These are phyloP conservation scores for Trifolium subterraneum DNA, from an alignment of 306 rosid species.

Conservation along the genomic window DNA sequence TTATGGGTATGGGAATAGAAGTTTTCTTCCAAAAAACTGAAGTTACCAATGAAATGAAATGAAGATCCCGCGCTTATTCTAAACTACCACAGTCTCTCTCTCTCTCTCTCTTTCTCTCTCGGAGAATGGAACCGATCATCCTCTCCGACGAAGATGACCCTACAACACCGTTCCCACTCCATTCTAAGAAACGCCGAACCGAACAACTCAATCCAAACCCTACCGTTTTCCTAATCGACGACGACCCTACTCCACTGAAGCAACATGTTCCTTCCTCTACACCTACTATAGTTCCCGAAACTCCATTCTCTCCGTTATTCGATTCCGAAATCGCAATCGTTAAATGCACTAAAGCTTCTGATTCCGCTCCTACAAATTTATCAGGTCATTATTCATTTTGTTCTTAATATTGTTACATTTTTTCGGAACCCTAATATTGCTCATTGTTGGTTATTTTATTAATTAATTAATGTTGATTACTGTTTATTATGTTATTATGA, in stretches of 20 bases:
- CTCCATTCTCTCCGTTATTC: constrained; percentile 58
- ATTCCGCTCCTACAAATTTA: constrained; percentile 35
- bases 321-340: constrained; percentile 62
- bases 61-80: constrained; percentile 52
- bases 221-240: constrained; percentile 67
- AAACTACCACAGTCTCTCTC: background rate
- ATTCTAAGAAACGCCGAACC: constrained; percentile 68
- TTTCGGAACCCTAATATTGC: constrained; percentile 20
- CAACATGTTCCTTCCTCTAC: constrained; percentile 37
- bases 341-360: constrained; percentile 56
- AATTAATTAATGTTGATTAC: background rate
- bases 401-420: background rate
- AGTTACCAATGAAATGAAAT: background rate
- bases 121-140: constrained; percentile 64
- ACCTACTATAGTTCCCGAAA: constrained; percentile 68
- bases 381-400: constrained; percentile 46
- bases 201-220: constrained; percentile 45
- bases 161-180: constrained; percentile 51
- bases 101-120: no score
- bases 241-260: constrained; percentile 78
- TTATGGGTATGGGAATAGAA: background rate
- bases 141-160: constrained; percentile 88
- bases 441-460: constrained; percentile 19
- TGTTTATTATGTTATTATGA: constrained; percentile 11
- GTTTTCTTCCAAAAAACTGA: background rate